Evolutionary conservation across 768 basidiomycete species (phyloP), one percentile per base, ranked within the genome.

Genomic region (Tricholoma sp.): DNA sequence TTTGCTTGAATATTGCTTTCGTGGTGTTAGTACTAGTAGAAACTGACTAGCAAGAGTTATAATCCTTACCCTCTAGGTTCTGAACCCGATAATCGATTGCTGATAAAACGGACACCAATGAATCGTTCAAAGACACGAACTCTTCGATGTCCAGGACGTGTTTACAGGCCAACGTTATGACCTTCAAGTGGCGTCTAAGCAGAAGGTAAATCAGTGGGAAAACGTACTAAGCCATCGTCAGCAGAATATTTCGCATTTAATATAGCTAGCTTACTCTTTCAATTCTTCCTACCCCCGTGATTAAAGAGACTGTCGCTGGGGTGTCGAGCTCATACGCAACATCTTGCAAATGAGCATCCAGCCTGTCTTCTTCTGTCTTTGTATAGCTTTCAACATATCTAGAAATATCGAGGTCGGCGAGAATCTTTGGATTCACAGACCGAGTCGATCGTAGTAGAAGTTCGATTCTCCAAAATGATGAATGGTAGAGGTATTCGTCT

Each of bases 191-290:
- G 6, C 69, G 68, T n/a, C 62, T 58, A 10, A 75, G 59, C 6
- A 75, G 65, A 10, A 75, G 66, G 46, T 69, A 74, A 8, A 75
- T 61, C 4, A 75, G 52, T 16, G 74, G 73, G 50, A 66, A 74
- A 14, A 69, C 61, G 61, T 71, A 72, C 74, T 75, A 43, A n/a
- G 51, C 4, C n/a, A 14, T 29, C 45, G n/a, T 35, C 37, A 27
- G 18, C 12, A 10, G 19, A 39, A 10, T 22, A 29, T 11, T 21
- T 21, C 12, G 9, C 24, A 11, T n/a, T 41, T 11, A 14, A 18
- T 8, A 1, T 8, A 46, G 49, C 0, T 9, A 24, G 60, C 72
- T 54, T 50, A 74, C 73, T 50, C 70, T 61, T 61, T 75, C 72
- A 47, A 75, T 73, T 43, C 72, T 61, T 16, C 73, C 72, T 45